phyloP scores from a whole-genome alignment of 352 stramenopile genomes.

The Pythium sp. region DNA sequence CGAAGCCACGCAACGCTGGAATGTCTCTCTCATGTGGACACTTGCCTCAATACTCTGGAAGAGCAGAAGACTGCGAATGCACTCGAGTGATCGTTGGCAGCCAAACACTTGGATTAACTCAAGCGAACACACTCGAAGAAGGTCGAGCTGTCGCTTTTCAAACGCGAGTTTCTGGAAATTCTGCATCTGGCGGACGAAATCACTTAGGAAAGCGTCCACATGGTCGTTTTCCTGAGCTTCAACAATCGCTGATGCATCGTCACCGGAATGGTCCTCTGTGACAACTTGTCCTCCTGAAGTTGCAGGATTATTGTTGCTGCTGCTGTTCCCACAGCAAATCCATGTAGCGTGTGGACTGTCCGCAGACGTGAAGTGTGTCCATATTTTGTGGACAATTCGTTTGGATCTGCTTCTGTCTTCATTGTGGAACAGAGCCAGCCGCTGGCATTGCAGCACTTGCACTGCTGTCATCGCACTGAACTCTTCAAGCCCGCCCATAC shows the following conservation, averaged over 20 bases:
- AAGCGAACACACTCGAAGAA: constrained; percentile 44
- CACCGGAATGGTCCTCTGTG: constrained; percentile 5
- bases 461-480: constrained; percentile 24
- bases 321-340: constrained; percentile 39
- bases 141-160: constrained; percentile 34
- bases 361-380: constrained; percentile 45
- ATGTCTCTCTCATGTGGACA: constrained; percentile 30
- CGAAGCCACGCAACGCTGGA: constrained; percentile 34
- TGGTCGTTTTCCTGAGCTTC: constrained; percentile 14
- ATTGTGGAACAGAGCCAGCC: constrained; percentile 40
- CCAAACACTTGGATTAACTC: constrained; percentile 59
- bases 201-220: constrained; percentile 28
- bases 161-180: constrained; percentile 41
- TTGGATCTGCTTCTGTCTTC: constrained; percentile 20
- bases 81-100: constrained; percentile 43
- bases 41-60: constrained; percentile 53
- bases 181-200: constrained; percentile 24
- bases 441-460: constrained; percentile 38
- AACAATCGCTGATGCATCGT: constrained; percentile 15
- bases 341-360: constrained; percentile 37
- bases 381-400: constrained; percentile 30
- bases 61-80: constrained; percentile 53
- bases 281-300: constrained; percentile 9
- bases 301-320: neutral
- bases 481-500: constrained; percentile 19